phyloP scores from a whole-genome alignment of 2,329 filamentous ascomycete genomes.

The Colletotrichum eremochloae region DNA sequence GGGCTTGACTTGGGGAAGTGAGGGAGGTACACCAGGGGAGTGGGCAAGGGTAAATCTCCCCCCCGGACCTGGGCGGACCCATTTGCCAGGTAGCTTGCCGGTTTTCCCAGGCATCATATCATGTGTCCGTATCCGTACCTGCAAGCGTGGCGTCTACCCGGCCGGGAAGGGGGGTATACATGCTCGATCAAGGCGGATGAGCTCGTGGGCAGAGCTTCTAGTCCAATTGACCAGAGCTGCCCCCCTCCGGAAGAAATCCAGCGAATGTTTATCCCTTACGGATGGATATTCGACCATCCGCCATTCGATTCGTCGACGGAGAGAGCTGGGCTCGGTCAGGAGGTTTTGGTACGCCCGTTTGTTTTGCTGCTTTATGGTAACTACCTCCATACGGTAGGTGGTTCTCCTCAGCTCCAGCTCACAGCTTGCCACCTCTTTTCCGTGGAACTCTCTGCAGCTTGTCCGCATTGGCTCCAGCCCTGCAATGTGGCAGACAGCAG shows the following conservation, averaged over 20 bases:
- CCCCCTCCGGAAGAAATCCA: constrained; percentile 5
- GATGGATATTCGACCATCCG: neutral
- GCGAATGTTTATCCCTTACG: constrained; percentile 5
- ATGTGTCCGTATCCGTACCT: constrained; percentile 12
- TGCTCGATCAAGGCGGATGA: neutral
- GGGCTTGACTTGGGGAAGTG: neutral
- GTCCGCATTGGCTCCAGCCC: constrained; percentile 19
- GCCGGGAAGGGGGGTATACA: neutral
- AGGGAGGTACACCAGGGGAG: neutral
- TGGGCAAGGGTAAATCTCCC: neutral
- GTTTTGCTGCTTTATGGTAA: neutral
- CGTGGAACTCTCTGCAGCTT: constrained; percentile 11
- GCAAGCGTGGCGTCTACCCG: constrained; percentile 20
- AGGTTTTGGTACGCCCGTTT: constrained; percentile 4
- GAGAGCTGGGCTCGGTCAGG: neutral
- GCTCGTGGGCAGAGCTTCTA: neutral
- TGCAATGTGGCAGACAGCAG: constrained; percentile 1
- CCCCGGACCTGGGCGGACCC: constrained; percentile 16
- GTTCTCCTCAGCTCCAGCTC: neutral
- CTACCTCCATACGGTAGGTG: neutral
- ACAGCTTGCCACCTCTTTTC: neutral
- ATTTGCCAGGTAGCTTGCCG: neutral
- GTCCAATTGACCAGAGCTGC: constrained; percentile 23
- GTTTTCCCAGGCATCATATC: constrained; percentile 20
- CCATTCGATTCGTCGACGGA: neutral